phyloP scores from a whole-genome alignment of 176 grass and related monocot species.

The Oropetium thomaeum region DNA sequence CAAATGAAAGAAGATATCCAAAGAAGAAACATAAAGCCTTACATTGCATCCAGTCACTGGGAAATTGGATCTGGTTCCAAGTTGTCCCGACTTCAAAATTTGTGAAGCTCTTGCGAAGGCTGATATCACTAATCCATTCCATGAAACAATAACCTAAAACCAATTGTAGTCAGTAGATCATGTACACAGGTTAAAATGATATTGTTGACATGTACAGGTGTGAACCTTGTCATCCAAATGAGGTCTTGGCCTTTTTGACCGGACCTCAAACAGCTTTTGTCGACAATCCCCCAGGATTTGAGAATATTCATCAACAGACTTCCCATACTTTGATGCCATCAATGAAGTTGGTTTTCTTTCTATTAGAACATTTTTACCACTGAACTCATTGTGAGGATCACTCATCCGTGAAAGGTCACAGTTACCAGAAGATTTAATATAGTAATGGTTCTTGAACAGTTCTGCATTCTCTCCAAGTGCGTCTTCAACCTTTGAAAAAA shows the following conservation, averaged over 20 bases:
- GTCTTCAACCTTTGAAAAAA: constrained; percentile 59
- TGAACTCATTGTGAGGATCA: constrained; percentile 89
- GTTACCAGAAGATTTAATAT: constrained; percentile 90
- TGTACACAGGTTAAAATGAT: background rate
- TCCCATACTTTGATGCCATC: constrained; percentile 66
- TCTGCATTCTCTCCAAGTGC: constrained; percentile 69
- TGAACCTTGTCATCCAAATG: constrained; percentile 95
- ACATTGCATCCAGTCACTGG: constrained; percentile 68
- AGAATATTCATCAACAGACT: constrained; percentile 77
- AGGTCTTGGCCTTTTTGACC: constrained; percentile 72
- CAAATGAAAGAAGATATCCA: constrained; percentile 17
- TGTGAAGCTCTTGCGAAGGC: constrained; percentile 91
- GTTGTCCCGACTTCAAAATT: constrained; percentile 58
- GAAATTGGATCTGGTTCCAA: constrained; percentile 53
- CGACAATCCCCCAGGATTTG: constrained; percentile 60
- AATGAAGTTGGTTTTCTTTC: constrained; percentile 61
- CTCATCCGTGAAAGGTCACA: constrained; percentile 90
- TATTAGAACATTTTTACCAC: constrained; percentile 81
- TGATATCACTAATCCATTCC: constrained; percentile 91
- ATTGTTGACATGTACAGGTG: constrained; percentile 2
- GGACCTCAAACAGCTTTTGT: constrained; percentile 58
- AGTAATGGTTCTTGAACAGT: constrained; percentile 93
- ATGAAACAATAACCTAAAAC: constrained; percentile 92
- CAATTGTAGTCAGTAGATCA: constrained; percentile 24
- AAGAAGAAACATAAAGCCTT: constrained; percentile 19